Evolutionary conservation across 306 rosid genomes (phyloP).

Genomic region (Trichosanthes cucumerina): DNA sequence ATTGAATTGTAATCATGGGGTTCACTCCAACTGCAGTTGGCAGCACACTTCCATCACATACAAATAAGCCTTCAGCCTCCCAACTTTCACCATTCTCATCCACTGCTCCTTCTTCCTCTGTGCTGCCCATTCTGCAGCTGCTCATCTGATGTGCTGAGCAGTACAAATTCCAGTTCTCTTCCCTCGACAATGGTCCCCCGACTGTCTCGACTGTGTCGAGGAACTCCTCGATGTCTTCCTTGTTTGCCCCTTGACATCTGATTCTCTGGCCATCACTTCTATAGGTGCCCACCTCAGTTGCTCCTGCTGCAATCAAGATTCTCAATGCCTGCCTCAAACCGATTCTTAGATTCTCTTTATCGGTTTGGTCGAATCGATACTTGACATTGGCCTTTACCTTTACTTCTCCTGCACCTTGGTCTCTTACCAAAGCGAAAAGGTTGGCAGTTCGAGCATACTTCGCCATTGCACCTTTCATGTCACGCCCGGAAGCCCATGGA

Average conservation of each 20-base stretch:
- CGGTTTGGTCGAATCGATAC: constrained; percentile 39
- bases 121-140: constrained; percentile 66
- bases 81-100: constrained; percentile 79
- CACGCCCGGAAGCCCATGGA: constrained; percentile 74
- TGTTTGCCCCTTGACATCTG: constrained; percentile 42
- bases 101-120: constrained; percentile 56
- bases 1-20: constrained; percentile 87
- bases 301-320: constrained; percentile 81
- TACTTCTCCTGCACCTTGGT: constrained; percentile 74
- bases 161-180: constrained; percentile 50
- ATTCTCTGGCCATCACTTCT: constrained; percentile 86
- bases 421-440: constrained; percentile 61
- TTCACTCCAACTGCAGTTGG: constrained; percentile 84
- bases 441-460: constrained; percentile 63
- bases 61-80: constrained; percentile 82
- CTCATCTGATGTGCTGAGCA: constrained; percentile 75
- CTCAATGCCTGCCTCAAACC: constrained; percentile 67
- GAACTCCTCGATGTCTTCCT: constrained; percentile 63
- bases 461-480: constrained; percentile 52
- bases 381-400: constrained; percentile 32
- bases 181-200: constrained; percentile 54
- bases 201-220: constrained; percentile 38
- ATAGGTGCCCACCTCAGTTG: constrained; percentile 81
- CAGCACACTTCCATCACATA: constrained; percentile 81
- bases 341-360: constrained; percentile 47